Evolutionary conservation across 2,329 filamentous ascomycete species (phyloP), one percentile per base, ranked within the genome.

Genomic region (Coniochaeta prunicola): DNA sequence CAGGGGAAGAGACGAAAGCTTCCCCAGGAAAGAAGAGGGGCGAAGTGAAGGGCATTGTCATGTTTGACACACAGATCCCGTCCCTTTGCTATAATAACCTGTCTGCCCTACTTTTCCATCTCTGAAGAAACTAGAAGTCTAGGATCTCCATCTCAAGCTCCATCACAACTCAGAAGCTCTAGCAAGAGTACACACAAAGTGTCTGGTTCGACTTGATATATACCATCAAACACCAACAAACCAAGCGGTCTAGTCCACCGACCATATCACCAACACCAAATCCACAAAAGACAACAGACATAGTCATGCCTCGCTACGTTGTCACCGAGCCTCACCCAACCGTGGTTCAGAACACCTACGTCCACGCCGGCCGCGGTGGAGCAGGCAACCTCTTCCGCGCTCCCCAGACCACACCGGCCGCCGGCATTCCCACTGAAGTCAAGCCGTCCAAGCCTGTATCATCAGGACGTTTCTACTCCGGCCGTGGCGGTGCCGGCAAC

Each of bases 401-500:
- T 13, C 72, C 77, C 19, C 63, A 66, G 6, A 76, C 75, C 56
- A 73, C 76, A 28, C 69, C 74, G n/a, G 74, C 81, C 60, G 71
- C 83, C 67, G 77, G 78, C 67, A 74, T 81, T 57, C 77, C 80
- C 59, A 79, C 81, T 59, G 70, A 77, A 59, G 76, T 79, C 61
- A 60, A 70, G 61, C 69, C 71, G 57, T 70, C 71, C 63, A 70
- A 77, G 21, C 73, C 75, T 57, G 66, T 71, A 60, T 65, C 74
- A 59, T 74, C 73, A 64, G 71, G 76, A 60, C 78, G 80, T 74
- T 87, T 87, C 78, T 82, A 85, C 74, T 80, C 80, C 12, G 86
- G 86, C 65, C 84, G 86, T 59, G 86, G 86, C 64, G 86, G 86
- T 59, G 85, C 85, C 2, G 86, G 86, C 67, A 89, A 89, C 74